A percentile compares a stretch with the other conserved stretches of the same genome.
These are phyloP conservation scores for Lactifluus piperatus DNA, from an alignment of 768 basidiomycete species.

Conservation along the genomic window DNA sequence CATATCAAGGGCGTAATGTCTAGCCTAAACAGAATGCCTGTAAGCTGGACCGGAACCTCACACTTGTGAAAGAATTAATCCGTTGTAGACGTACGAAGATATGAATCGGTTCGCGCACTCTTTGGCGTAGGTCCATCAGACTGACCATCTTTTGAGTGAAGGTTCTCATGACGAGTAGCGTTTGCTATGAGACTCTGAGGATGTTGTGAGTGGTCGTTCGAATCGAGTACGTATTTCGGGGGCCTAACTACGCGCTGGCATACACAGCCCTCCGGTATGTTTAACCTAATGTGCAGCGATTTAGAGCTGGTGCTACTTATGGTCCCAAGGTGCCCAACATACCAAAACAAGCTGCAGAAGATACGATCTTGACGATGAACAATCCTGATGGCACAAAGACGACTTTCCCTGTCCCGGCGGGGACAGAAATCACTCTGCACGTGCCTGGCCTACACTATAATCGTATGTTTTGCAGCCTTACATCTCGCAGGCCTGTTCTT, in stretches of 20 bases:
- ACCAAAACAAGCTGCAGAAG: constrained; percentile 39
- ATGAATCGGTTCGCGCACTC: constrained; percentile 19
- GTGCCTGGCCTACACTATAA: constrained; percentile 41
- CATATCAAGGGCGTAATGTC: constrained; percentile 29
- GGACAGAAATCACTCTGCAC: constrained; percentile 31
- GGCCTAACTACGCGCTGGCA: not conserved
- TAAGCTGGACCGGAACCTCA: not conserved
- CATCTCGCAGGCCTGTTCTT: not conserved
- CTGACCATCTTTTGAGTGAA: not conserved
- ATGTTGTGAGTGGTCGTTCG: constrained; percentile 25
- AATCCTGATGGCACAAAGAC: constrained; percentile 32
- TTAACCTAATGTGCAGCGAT: not conserved
- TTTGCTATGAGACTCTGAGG: constrained; percentile 43
- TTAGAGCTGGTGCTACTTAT: not conserved
- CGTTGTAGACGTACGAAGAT: constrained; percentile 20
- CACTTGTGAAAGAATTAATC: not conserved
- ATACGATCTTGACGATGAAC: constrained; percentile 33
- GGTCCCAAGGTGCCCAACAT: constrained; percentile 35
- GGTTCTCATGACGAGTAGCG: constrained; percentile 25
- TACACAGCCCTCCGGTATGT: constrained; percentile 9
- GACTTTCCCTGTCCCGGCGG: constrained; percentile 36
- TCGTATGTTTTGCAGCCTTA: constrained; percentile 27
- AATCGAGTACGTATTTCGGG: not conserved
- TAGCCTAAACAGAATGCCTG: constrained; percentile 22
- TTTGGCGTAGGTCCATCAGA: constrained; percentile 8